Base-by-base conservation (phyloP, 2,329 filamentous ascomycete genomes). In the Cladosporium sp. region DNA sequence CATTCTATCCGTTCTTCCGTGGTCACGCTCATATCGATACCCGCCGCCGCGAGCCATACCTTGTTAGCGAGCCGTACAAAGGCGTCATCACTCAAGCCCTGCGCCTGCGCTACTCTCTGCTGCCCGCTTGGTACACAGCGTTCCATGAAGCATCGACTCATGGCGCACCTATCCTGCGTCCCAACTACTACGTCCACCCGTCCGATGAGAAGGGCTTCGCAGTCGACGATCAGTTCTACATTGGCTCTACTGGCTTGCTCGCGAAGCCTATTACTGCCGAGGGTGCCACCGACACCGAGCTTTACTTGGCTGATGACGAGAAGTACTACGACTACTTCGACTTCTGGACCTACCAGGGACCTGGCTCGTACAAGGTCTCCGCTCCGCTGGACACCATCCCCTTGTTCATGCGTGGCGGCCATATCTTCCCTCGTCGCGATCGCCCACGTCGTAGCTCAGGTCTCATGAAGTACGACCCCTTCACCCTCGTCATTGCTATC, bases 1-100 rank as follows among this genome's bases (percentile, higher is more conserved):
- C 90, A 58, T 99, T 96, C 80, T 97, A 97, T 73, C 94, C 94
- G 7, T 99, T 97, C 80, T 96, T 97, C 88, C 90, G 94, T 62
- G 94, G 86, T 1, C 94, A 99, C 72, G 94, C 94, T 6, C 94
- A 99, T 74, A 97, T 97, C 61, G 94, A 99, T 70, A 89, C 94
- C 39, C 90, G 94, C 47, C 88, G 94, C 25, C 88, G 94, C 55
- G 94, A 99, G 76, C 94, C 94, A 3, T 99, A 97, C 72, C 80
- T 97, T 59, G 81, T 87, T 11, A 88, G 89, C 11, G 89, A 94
- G 61, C 92, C 92, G 0, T 92, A 96, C 75, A 90, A 86, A 3
- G 82, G 83, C 55, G 95, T 97, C 72, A 90, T 96, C 69, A 90
- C 91, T 0, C 85, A 93, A 61, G 92, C 94, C 1, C 80, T 99